A percentile compares a stretch with the other conserved stretches of the same genome.
Conservation (phyloP, 1,284 basidiomycete genomes). For the Cryptococcus sp. region DNA sequence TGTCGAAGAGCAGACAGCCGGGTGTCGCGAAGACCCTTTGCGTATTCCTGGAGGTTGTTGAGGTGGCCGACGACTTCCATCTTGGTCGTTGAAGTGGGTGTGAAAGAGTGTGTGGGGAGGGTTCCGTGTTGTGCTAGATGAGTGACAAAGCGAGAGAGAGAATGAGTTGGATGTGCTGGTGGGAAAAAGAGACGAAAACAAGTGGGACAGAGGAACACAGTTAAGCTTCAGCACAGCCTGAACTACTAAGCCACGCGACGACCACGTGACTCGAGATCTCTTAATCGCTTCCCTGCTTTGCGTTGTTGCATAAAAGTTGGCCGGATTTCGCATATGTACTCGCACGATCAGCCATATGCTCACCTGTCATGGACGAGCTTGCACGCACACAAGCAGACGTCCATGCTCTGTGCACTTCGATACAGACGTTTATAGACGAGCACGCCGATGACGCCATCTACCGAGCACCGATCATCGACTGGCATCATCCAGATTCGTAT, state of each 20-base stretch:
- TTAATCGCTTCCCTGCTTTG: no score
- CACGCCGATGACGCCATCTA: constrained; percentile 24
- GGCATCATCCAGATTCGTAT: constrained; percentile 40
- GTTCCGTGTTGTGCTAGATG: background rate
- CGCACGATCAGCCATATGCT: background rate
- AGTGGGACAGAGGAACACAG: no score
- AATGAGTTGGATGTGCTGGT: no score
- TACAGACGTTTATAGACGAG: constrained; percentile 14
- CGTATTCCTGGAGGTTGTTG: constrained; percentile 65
- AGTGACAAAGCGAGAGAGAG: background rate
- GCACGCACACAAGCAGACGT: constrained; percentile 8
- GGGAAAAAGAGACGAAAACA: no score
- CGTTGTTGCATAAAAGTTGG: no score
- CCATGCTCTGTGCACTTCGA: constrained; percentile 8
- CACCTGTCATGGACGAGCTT: constrained; percentile 14
- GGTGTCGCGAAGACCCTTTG: constrained; percentile 80
- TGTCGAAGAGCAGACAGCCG: constrained; percentile 78
- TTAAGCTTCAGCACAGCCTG: no score
- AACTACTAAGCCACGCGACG: no score
- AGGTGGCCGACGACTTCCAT: constrained; percentile 46
- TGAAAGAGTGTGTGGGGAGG: background rate
- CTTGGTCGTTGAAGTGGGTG: constrained; percentile 2
- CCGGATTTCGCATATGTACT: no score
- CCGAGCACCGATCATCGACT: constrained; percentile 43
- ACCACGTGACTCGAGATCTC: no score